phyloP scores from a whole-genome alignment of 305 asterid genomes.

The Plantago coronopus region DNA sequence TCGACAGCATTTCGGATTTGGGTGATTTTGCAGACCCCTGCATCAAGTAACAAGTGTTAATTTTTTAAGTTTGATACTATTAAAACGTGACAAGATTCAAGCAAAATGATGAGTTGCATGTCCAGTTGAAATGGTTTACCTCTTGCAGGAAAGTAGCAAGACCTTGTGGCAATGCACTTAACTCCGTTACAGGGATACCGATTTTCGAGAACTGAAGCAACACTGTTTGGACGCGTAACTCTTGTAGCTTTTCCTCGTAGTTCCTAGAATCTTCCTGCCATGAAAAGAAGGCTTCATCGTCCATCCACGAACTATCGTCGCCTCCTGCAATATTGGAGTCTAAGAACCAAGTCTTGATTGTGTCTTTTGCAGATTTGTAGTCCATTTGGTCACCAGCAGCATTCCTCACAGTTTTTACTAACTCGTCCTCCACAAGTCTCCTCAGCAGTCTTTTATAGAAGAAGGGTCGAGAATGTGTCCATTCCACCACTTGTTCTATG shows the following conservation, averaged over 20 bases:
- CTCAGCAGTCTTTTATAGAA: constrained; percentile 69
- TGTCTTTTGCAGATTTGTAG: constrained; percentile 55
- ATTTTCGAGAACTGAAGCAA: constrained; percentile 57
- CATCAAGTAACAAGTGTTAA: too few species aligned
- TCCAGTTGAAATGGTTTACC: constrained; percentile 31
- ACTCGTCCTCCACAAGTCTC: constrained; percentile 73
- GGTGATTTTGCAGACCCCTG: too few species aligned
- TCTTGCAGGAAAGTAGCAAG: constrained; percentile 63
- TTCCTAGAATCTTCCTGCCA: constrained; percentile 71
- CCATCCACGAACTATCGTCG: constrained; percentile 54
- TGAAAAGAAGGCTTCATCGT: constrained; percentile 61
- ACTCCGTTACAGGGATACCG: constrained; percentile 60
- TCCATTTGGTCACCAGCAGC: constrained; percentile 72
- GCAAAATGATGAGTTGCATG: too few species aligned
- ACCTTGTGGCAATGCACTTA: constrained; percentile 72
- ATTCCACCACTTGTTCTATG: constrained; percentile 65
- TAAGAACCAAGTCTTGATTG: constrained; percentile 68
- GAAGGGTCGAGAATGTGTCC: constrained; percentile 68
- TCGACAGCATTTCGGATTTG: too few species aligned
- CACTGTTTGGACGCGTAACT: constrained; percentile 57
- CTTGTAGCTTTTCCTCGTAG: constrained; percentile 65
- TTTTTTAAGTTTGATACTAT: too few species aligned
- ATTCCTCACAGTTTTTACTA: constrained; percentile 57
- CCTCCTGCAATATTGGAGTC: constrained; percentile 44
- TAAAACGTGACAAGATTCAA: too few species aligned